Evolutionary conservation across 345 rosid genomes (phyloP).

Genomic region (Aegle marmelos): DNA sequence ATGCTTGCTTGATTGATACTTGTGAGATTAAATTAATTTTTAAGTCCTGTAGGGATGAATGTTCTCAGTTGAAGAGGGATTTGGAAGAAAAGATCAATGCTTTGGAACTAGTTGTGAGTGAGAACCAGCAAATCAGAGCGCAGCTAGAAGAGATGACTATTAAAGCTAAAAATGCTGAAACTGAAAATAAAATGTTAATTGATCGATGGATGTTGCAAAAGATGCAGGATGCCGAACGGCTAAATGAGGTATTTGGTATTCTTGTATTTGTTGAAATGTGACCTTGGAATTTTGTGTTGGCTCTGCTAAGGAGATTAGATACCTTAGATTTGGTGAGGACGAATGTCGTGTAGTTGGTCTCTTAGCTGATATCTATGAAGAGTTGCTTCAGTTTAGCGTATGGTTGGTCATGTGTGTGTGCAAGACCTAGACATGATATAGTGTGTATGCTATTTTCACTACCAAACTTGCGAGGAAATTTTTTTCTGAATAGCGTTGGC

Average conservation of each 20-base stretch:
- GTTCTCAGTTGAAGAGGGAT: slow-evolving; percentile 45
- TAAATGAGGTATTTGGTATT: slow-evolving; percentile 72
- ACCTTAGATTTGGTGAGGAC: background rate
- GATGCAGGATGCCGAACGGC: slow-evolving; percentile 96
- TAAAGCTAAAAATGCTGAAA: slow-evolving; percentile 75
- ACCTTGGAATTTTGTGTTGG: background rate
- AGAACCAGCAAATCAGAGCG: slow-evolving; percentile 51
- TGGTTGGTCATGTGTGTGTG: background rate
- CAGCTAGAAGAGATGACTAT: slow-evolving; percentile 61
- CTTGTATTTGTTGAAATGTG: slow-evolving; percentile 5
- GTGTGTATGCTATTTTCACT: background rate
- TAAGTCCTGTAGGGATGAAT: slow-evolving; percentile 56
- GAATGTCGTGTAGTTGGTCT: background rate
- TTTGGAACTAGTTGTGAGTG: slow-evolving; percentile 57
- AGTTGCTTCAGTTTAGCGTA: background rate
- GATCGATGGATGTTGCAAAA: slow-evolving; percentile 99
- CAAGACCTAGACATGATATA: background rate
- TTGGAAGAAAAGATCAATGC: slow-evolving; percentile 66
- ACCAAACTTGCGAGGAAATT: background rate
- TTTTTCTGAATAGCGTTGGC: background rate
- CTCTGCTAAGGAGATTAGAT: background rate
- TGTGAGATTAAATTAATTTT: background rate
- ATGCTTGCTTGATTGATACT: background rate
- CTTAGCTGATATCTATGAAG: background rate
- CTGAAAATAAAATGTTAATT: slow-evolving; percentile 82